Evolutionary conservation across 2,329 filamentous ascomycete genomes (phyloP), one percentile per base, ranked within the genome.

Genomic region (Neophaeococcomyces mojaviensis): DNA sequence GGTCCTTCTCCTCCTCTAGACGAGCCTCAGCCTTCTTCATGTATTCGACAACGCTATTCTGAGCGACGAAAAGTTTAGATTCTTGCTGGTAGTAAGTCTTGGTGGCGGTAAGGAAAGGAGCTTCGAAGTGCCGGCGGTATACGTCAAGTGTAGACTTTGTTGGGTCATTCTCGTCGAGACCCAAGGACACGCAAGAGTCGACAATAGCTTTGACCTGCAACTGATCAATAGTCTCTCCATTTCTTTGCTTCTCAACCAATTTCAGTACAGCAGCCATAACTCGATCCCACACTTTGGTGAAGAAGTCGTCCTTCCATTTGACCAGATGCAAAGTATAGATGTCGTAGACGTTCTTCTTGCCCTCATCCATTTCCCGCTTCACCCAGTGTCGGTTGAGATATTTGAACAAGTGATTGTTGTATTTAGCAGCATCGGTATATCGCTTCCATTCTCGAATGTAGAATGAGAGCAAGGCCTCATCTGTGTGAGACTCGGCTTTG

Each of bases 361-460:
- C 92, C 66, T 98, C 92, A 53, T 98, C 92, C 69, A 98, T 95
- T 69, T 98, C 92, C 24, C 92, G 78, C 75, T 96, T 98, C 2
- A 98, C 92, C 92, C 94, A 98, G 68, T 98, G 92, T 24, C 92
- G 81, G 62, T 98, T 98, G 20, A 98, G 79, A 62, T 98, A 98
- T 44, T 84, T 76, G 73, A 98, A 98, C 6, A 98, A 72, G 63
- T 98, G 90, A 67, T 98, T 94, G 64, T 96, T 92, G 69, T 94
- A 98, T 67, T 94, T 94, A 49, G 89, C 92, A 1, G 92, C 90
- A 12, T 86, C 87, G 2, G 92, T 98, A 69, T 96, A 98, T 50
- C 92, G 80, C 55, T 84, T 82, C 92, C 92, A 98, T 74, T 98
- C 89, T 61, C 85, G 81, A 65, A 97, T 98, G 65, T 98, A 98